Evolutionary conservation across 169 alveolate species (phyloP).

Genomic region (Cytauxzoon felis): DNA sequence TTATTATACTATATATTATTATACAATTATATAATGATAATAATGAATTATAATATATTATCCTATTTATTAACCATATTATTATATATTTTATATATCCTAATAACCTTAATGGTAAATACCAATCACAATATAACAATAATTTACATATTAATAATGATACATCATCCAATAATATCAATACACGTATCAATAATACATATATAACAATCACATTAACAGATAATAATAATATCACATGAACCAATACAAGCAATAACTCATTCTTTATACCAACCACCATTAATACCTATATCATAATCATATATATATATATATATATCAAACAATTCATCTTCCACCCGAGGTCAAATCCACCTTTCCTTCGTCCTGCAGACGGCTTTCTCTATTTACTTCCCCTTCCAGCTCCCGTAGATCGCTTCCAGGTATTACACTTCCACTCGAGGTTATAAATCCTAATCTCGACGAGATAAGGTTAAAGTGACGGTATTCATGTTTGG

Average conservation of each 20-base stretch:
- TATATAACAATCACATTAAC: background rate
- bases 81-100: background rate
- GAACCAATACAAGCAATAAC: background rate
- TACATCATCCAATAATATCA: conserved; percentile 14
- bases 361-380: no score
- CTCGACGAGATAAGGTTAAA: no score
- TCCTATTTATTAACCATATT: background rate
- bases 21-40: conserved; percentile 9
- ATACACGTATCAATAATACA: conserved; percentile 26
- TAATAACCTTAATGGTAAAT: conserved; percentile 20
- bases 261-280: background rate
- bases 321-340: no score
- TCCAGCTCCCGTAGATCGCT: no score
- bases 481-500: no score
- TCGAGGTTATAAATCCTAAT: no score
- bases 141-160: background rate
- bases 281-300: background rate
- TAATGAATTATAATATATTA: conserved; percentile 1
- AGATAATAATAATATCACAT: background rate
- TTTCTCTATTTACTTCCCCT: no score
- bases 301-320: background rate
- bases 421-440: no score
- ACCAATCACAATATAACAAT: conserved; percentile 32
- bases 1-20: background rate
- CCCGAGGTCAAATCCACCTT: no score